Evolutionary conservation across 1,284 basidiomycete genomes (phyloP).

Genomic region (Sphaerobolus stellatus): DNA sequence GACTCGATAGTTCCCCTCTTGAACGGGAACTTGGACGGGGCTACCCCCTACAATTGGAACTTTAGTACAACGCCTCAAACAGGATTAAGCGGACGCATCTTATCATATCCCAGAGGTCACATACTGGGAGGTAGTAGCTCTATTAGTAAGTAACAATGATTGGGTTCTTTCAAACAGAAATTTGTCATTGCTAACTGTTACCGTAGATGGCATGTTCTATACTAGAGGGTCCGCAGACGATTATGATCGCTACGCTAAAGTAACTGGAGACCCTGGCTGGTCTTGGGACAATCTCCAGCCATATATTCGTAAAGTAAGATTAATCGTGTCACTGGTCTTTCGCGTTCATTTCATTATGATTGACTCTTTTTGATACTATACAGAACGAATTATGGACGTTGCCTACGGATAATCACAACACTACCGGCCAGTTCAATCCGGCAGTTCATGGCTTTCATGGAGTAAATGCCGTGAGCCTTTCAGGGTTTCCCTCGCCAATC

Average conservation of each 20-base stretch:
- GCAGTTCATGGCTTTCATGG: slow-evolving; percentile 38
- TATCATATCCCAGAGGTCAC: slow-evolving; percentile 1
- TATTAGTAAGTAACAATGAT: slow-evolving; percentile 1
- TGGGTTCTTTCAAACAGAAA: not conserved
- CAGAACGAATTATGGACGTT: slow-evolving; percentile 3
- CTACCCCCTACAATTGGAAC: slow-evolving; percentile 10
- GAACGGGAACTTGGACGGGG: not conserved
- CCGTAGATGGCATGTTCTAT: slow-evolving; percentile 9
- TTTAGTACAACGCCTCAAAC: slow-evolving; percentile 1
- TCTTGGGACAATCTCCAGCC: slow-evolving; percentile 5
- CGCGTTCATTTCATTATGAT: not conserved
- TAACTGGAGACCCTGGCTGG: slow-evolving; percentile 8
- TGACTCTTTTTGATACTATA: not conserved
- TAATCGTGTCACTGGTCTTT: not conserved
- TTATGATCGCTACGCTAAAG: slow-evolving; percentile 3
- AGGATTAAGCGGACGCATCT: not conserved
- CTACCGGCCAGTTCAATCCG: slow-evolving; percentile 8
- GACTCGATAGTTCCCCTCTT: not conserved
- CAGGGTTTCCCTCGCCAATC: slow-evolving; percentile 29
- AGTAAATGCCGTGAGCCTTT: slow-evolving; percentile 43
- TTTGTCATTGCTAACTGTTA: not conserved
- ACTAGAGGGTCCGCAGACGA: slow-evolving; percentile 8
- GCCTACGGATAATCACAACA: slow-evolving; percentile 8
- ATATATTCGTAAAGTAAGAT: slow-evolving; percentile 2
- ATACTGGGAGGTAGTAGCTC: slow-evolving; percentile 5